Percentiles rank a stretch among this genome's conserved stretches.
These are phyloP conservation scores for Paraglomus occultum DNA, from an alignment of 192 early-diverging fungal species.

Conservation along the genomic window DNA sequence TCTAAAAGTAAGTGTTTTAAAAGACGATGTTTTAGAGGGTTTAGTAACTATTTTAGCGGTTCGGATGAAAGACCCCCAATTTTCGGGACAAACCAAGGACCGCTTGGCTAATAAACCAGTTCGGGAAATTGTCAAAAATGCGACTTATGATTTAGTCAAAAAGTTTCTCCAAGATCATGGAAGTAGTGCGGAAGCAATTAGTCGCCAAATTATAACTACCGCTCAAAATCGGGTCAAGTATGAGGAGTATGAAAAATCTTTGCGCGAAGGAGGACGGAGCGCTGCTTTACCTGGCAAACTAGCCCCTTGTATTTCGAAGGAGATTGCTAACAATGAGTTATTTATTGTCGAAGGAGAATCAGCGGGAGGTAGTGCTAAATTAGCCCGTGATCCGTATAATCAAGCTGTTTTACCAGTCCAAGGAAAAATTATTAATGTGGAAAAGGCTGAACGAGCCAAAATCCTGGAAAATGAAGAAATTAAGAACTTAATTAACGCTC, in stretches of 20 bases:
- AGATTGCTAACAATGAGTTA: background rate
- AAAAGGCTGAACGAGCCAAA: background rate
- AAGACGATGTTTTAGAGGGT: constrained; percentile 10
- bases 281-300: background rate
- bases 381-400: constrained; percentile 8
- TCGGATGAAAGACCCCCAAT: constrained; percentile 14
- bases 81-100: constrained; percentile 3
- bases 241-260: constrained; percentile 16
- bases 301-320: constrained; percentile 20
- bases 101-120: constrained; percentile 1
- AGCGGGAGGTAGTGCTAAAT: constrained; percentile 21
- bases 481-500: background rate
- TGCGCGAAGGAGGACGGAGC: background rate
- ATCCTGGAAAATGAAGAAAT: constrained; percentile 9
- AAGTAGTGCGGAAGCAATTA: constrained; percentile 19
- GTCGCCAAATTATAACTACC: constrained; percentile 2
- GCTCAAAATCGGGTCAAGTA: constrained; percentile 13
- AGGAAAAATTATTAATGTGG: constrained; percentile 15
- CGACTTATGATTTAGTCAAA: constrained; percentile 20
- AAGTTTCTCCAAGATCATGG: constrained; percentile 19
- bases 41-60: background rate
- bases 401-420: constrained; percentile 10
- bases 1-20: background rate
- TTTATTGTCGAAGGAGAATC: constrained; percentile 24
- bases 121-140: constrained; percentile 10